A percentile compares a stretch with the other conserved stretches of the same genome.
Conservation (phyloP, 129 eudicot genomes). For the Escallonia rubra region DNA sequence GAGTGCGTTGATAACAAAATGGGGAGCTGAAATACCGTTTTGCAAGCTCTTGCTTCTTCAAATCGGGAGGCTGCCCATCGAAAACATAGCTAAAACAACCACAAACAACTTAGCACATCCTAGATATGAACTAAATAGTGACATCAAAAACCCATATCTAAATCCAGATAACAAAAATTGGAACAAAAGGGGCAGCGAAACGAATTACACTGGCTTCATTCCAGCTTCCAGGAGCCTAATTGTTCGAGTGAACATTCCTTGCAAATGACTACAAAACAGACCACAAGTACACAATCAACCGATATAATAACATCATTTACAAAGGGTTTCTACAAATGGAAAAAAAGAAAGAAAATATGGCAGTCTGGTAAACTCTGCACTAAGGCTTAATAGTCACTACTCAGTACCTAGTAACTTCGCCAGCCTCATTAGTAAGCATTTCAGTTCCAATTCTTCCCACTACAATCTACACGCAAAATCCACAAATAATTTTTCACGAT, state of each 20-base stretch:
- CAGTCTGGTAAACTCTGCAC: neutral
- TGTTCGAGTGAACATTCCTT: constrained; percentile 90
- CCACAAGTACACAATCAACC: neutral
- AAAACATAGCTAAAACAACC: constrained; percentile 65
- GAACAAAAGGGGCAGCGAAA: neutral
- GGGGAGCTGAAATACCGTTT: constrained; percentile 44
- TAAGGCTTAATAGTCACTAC: constrained; percentile 6
- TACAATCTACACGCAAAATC: constrained; percentile 49
- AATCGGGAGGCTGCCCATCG: constrained; percentile 90
- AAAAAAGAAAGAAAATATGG: neutral
- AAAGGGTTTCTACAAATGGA: neutral
- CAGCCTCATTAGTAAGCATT: constrained; percentile 85
- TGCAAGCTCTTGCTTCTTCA: constrained; percentile 94
- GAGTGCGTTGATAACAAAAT: neutral
- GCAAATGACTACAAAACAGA: constrained; percentile 68
- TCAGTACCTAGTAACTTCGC: constrained; percentile 84
- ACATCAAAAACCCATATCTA: too few relatives aligned
- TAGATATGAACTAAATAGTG: too few relatives aligned
- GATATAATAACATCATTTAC: neutral
- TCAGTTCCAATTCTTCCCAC: constrained; percentile 85
- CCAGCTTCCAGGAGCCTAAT: constrained; percentile 95
- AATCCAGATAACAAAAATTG: too few relatives aligned
- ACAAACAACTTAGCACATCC: neutral
- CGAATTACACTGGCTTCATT: constrained; percentile 84
- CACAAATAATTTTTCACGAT: neutral